phyloP scores from a whole-genome alignment of 169 alveolate genomes.

The Babesia ovata region DNA sequence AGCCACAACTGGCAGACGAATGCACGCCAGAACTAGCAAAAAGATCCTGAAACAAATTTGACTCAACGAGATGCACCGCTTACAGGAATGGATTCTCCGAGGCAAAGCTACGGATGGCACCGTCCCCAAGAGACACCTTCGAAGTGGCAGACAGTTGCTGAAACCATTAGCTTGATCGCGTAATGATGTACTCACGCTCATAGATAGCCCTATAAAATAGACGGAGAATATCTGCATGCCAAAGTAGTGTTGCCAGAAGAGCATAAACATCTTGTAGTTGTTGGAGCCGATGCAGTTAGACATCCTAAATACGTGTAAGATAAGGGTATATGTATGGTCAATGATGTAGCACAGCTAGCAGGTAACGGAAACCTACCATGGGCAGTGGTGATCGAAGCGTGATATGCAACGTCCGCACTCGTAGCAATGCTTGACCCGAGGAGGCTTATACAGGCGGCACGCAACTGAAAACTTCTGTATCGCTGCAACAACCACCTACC shows the following conservation, averaged over 20 bases:
- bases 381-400: conserved; percentile 95
- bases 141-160: not conserved
- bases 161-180: not conserved
- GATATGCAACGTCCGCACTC: conserved; percentile 89
- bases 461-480: conserved; percentile 6
- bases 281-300: conserved; percentile 69
- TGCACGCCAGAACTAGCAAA: not conserved
- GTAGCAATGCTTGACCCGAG: conserved; percentile 93
- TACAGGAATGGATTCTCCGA: conserved; percentile 2
- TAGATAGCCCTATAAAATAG: not conserved
- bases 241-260: conserved; percentile 18
- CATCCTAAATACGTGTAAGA: conserved; percentile 16
- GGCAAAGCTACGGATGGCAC: not conserved
- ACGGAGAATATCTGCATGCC: not conserved
- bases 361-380: conserved; percentile 72
- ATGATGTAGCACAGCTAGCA: not conserved
- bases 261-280: conserved; percentile 63
- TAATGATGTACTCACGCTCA: conserved; percentile 2
- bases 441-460: conserved; percentile 79
- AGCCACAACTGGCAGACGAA: not conserved
- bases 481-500: conserved; percentile 10
- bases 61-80: not conserved
- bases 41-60: conserved; percentile 13
- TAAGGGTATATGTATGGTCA: not conserved
- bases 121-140: not conserved